Percentiles rank a stretch among this genome's conserved stretches.
phyloP scores from a whole-genome alignment of 176 grass and related monocot species.

The Microstegium vimineum region DNA sequence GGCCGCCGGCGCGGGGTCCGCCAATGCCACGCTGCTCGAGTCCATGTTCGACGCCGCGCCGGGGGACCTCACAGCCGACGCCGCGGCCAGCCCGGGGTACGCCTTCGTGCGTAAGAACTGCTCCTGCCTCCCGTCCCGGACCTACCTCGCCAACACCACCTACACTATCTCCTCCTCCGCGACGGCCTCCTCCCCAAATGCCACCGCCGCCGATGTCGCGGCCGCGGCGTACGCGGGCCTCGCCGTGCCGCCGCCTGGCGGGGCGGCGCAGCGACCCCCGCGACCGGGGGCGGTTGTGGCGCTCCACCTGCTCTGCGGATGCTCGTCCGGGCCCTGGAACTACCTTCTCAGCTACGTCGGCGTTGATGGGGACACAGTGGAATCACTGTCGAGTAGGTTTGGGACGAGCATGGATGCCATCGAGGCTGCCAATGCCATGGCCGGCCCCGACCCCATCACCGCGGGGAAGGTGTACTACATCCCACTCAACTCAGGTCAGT shows the following conservation, averaged over 20 bases:
- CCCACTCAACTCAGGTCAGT: constrained; percentile 86
- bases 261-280: constrained; percentile 41
- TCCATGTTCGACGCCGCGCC: constrained; percentile 92
- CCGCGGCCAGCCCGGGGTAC: constrained; percentile 70
- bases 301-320: constrained; percentile 89
- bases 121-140: constrained; percentile 70
- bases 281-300: constrained; percentile 63
- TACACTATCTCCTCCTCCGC: constrained; percentile 56
- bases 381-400: constrained; percentile 86
- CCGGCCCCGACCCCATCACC: constrained; percentile 50
- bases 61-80: constrained; percentile 74
- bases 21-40: constrained; percentile 42
- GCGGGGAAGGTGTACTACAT: constrained; percentile 81
- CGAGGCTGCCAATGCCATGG: constrained; percentile 84
- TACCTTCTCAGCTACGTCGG: constrained; percentile 93
- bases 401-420: constrained; percentile 98
- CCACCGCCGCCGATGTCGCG: constrained; percentile 43
- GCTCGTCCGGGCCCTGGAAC: constrained; percentile 87
- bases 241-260: constrained; percentile 46
- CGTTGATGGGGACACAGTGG: constrained; percentile 69
- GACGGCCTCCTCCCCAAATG: constrained; percentile 12
- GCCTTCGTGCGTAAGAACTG: constrained; percentile 98
- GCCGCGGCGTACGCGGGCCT: constrained; percentile 55
- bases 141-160: constrained; percentile 88
- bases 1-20: background rate